Base-by-base conservation (phyloP, 2,329 filamentous ascomycete genomes). In the Mycosphaerella sp. region DNA sequence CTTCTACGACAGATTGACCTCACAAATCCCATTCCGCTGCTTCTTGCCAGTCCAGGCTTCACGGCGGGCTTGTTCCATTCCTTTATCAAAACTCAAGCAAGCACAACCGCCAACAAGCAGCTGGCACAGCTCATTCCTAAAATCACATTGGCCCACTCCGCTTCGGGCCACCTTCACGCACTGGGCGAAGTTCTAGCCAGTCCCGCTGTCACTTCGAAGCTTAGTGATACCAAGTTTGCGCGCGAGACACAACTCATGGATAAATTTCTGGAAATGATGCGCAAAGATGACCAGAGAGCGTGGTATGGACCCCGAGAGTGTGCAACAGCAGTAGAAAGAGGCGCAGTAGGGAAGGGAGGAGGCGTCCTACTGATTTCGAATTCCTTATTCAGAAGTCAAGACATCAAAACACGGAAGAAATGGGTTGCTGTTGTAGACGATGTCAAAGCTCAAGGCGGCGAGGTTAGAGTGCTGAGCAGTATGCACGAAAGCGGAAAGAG, bases 401-500 rank as follows among this genome's bases (percentile, higher is more conserved):
- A 94, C 51, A 78, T 96, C 5, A 78, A 75, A 0, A 84, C 82
- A 52, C 77, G 93, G 59, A 87, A 84, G 66, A 80, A 83, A 57
- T 97, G 90, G 76, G 91, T 97, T 1, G 74, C 74, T 7, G 75
- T 97, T 41, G 90, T 97, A 3, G 91, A 97, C 67, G 84, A 84
- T 56, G 91, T 97, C n/a, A 83, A 83, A 47, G 72, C 75, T 2
- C 84, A 89, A 57, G 93, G 91, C 4, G 93, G 91, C 1, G 89
- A 96, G 59, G 87, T 89, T 0, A 77, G 87, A 48, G 81, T 97
- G n/a, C 71, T 97, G 25, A 97, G 91, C 68, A 90, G 87, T 62
- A 86, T 94, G 64, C 91, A 97, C 68, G 91, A 96, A 73, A 96
- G 90, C 67, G 93, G 93, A 0, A 85, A 86, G 72, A 77, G 89